Evolutionary conservation across 2,329 filamentous ascomycete species (phyloP).

Genomic region (Drechslera avenae): DNA sequence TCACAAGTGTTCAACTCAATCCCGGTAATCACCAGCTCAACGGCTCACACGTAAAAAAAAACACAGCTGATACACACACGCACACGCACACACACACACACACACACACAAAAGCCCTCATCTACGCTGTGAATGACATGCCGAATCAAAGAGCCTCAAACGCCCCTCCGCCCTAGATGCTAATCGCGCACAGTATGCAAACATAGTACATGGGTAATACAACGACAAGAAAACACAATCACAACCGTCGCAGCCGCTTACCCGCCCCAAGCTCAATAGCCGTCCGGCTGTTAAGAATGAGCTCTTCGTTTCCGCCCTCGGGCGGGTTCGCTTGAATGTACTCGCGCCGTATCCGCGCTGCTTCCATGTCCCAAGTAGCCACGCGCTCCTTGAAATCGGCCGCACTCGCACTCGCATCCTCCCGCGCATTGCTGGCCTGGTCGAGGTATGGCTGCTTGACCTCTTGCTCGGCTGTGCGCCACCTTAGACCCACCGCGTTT

Average conservation of each 20-base stretch:
- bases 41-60: too few species aligned
- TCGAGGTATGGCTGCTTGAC: conserved; percentile 79
- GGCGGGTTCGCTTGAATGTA: conserved; percentile 48
- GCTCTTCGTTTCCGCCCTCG: conserved; percentile 35
- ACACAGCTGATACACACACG: too few species aligned
- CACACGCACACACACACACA: too few species aligned
- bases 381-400: conserved; percentile 65
- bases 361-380: conserved; percentile 73
- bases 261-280: conserved; percentile 46
- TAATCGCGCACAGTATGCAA: conserved; percentile 26
- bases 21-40: too few species aligned
- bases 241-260: conserved; percentile 42
- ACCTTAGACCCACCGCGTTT: conserved; percentile 84
- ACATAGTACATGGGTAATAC: conserved; percentile 24
- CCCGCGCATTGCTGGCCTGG: conserved; percentile 72
- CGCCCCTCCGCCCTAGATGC: conserved; percentile 35
- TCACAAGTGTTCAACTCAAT: too few species aligned
- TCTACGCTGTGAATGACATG: conserved; percentile 10
- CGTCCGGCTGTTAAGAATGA: conserved; percentile 43
- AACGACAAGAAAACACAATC: conserved; percentile 18
- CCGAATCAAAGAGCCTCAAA: conserved; percentile 7
- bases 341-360: conserved; percentile 54
- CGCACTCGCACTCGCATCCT: conserved; percentile 63
- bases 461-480: conserved; percentile 75
- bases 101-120: conserved; percentile 1